Evolutionary conservation across 768 basidiomycete genomes (phyloP), one percentile per base, ranked within the genome.

Genomic region (Boletales sp.): DNA sequence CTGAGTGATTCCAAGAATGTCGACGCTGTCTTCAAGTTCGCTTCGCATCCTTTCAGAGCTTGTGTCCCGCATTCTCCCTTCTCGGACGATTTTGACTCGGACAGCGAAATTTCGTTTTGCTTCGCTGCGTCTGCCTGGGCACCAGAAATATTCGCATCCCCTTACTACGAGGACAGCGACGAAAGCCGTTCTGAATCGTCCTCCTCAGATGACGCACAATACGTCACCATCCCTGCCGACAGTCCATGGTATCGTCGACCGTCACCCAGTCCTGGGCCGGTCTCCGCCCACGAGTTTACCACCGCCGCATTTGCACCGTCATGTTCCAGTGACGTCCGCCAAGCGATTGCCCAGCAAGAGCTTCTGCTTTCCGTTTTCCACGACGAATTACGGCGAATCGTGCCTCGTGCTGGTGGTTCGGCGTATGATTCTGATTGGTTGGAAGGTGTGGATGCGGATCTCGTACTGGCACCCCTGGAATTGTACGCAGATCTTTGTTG

Each of bases 201-300:
- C 17, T 34, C 46, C 14, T 58, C 67, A 34, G 60, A 60, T 21
- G 64, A 66, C 40, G 67, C 63, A 4, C 75, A 77, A 54, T 71
- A 72, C 40, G 59, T 76, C 43, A 65, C 60, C 44, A 74, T 77
- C 41, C 65, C 69, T 11, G 61, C 55, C 31, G 68, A 69, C 44
- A 76, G 69, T 37, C 69, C 69, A 4, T 76, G 74, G 65, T 72
- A 70, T 52, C 64, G 58, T 19, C 58, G 50, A 30, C 65, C 69
- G 30, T 60, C 67, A 24, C 55, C 61, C 18, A 64, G 61, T 46
- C 62, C 66, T 6, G 54, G 51, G 39, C 64, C 60, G 3, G n/a
- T 53, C n/a, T 44, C 64, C 1, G 60, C 56, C 29, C 45, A 55
- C 21, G 60, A 59, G 38, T 32, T 63, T 31, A 48, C 19, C 24